Evolutionary conservation across 106 monocot species (phyloP).

Genomic region (Allium sativum): DNA sequence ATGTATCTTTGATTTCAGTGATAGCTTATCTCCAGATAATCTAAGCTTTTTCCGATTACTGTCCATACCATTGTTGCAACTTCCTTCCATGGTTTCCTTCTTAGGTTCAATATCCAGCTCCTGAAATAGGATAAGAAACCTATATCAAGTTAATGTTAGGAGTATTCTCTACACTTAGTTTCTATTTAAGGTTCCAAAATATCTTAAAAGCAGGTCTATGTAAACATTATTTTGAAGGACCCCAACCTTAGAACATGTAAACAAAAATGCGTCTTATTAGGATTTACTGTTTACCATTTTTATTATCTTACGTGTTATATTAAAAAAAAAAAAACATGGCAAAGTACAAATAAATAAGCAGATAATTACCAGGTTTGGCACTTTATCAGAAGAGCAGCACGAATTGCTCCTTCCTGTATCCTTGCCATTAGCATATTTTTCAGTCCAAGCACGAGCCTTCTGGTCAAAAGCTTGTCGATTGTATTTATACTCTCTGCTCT

Average conservation of each 20-base stretch:
- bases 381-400: background rate
- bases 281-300: background rate
- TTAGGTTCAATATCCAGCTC: constrained; percentile 13
- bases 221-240: no score
- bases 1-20: constrained; percentile 8
- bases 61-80: constrained; percentile 8
- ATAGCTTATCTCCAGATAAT: constrained; percentile 21
- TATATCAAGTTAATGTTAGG: background rate
- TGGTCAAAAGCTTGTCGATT: constrained; percentile 68
- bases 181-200: no score
- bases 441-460: constrained; percentile 75
- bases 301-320: background rate
- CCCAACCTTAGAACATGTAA: no score
- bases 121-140: background rate
- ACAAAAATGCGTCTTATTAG: no score
- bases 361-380: constrained; percentile 7
- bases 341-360: background rate
- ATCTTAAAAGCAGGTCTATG: no score
- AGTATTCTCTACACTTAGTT: background rate
- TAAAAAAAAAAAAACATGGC: background rate
- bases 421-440: constrained; percentile 54
- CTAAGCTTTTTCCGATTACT: constrained; percentile 30
- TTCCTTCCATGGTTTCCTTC: background rate
- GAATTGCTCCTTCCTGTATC: constrained; percentile 10
- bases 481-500: constrained; percentile 95